Conservation (phyloP, 495 filamentous ascomycete species). For the Aspergillus leporis region DNA sequence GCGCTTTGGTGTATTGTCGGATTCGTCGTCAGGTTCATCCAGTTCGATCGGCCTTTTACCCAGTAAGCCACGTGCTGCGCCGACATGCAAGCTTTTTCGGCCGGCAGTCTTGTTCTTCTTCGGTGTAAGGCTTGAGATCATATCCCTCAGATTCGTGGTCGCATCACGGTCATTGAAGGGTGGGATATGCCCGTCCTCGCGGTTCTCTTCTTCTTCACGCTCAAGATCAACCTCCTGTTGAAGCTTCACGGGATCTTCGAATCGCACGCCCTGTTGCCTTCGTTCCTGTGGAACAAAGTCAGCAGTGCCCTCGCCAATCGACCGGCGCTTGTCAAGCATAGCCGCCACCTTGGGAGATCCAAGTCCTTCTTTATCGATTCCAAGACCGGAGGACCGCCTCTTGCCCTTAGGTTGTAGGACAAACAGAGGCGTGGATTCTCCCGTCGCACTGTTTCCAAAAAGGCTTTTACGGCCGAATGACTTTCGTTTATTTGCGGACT, state of each 20-base stretch:
- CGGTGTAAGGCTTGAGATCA: constrained; percentile 75
- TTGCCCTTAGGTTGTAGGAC: constrained; percentile 63
- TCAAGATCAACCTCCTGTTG: constrained; percentile 70
- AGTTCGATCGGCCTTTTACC: constrained; percentile 75
- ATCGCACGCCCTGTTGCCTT: constrained; percentile 52
- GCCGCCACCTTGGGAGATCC: constrained; percentile 76
- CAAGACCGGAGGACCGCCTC: constrained; percentile 69
- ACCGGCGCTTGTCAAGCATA: constrained; percentile 69
- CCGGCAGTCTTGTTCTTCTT: constrained; percentile 68
- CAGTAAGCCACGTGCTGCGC: constrained; percentile 70
- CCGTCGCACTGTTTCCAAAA: constrained; percentile 61
- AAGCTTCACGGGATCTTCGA: constrained; percentile 66
- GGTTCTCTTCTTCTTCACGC: constrained; percentile 60
- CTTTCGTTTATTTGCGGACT: constrained; percentile 37
- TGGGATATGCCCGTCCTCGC: constrained; percentile 55
- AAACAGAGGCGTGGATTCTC: constrained; percentile 61
- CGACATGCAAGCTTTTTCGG: constrained; percentile 76
- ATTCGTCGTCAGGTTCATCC: constrained; percentile 68
- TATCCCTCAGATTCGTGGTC: constrained; percentile 66
- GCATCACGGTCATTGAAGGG: constrained; percentile 58
- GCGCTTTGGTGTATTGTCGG: constrained; percentile 64
- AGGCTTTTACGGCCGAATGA: constrained; percentile 48
- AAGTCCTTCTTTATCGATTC: constrained; percentile 71
- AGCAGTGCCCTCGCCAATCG: constrained; percentile 65
- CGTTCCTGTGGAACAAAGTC: constrained; percentile 58